Evolutionary conservation across 1,139 yeast species (phyloP).

Genomic region (Diutina neorugosa): DNA sequence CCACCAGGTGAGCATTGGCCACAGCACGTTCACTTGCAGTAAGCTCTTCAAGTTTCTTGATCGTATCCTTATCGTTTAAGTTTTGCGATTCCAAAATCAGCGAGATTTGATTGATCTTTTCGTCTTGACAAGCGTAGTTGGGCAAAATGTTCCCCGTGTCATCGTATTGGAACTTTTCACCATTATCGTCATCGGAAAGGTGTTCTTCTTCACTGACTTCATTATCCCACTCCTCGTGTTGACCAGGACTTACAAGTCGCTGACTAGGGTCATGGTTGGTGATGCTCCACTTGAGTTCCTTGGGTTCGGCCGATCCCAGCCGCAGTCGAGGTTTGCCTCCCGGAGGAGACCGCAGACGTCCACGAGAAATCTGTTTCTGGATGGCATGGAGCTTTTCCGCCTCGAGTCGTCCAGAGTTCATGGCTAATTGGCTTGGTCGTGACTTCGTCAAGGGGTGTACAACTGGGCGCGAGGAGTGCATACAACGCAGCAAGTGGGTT

Average conservation of each 20-base stretch:
- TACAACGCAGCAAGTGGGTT: neutral
- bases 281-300: constrained; percentile 36
- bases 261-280: constrained; percentile 50
- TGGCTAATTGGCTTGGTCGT: neutral
- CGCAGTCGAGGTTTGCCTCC: constrained; percentile 16
- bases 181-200: constrained; percentile 48
- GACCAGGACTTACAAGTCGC: constrained; percentile 19
- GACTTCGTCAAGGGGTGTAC: neutral
- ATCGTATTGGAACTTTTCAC: constrained; percentile 46
- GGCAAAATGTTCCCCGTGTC: constrained; percentile 52
- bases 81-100: constrained; percentile 30
- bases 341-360: constrained; percentile 29
- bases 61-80: constrained; percentile 26
- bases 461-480: neutral
- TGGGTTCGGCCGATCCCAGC: constrained; percentile 27
- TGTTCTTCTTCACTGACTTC: constrained; percentile 55
- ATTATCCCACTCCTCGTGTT: constrained; percentile 20
- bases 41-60: constrained; percentile 41
- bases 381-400: constrained; percentile 33
- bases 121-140: constrained; percentile 40
- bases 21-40: constrained; percentile 50
- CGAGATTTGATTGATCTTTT: constrained; percentile 30
- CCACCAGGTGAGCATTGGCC: constrained; percentile 45
- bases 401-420: constrained; percentile 15
- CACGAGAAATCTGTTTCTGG: constrained; percentile 28